Base-by-base conservation (phyloP, 805 yeast genomes). In the Ogataea nitratoaversa region DNA sequence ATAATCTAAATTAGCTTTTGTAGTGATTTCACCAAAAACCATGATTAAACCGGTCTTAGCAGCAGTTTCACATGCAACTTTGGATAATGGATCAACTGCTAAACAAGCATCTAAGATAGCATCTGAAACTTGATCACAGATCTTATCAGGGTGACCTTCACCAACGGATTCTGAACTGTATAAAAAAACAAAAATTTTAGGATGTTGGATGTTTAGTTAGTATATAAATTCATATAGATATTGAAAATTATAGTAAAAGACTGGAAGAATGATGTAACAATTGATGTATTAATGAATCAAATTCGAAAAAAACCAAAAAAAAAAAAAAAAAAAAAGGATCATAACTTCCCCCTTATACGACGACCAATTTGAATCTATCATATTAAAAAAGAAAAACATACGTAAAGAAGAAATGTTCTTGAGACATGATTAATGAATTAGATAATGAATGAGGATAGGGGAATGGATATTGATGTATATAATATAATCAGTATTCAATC, bases 1-100 rank as follows among this genome's bases (percentile, higher is more conserved):
- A 86, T 79, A 93, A 76, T 93, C 99, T 63, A 93, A 75, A 50
- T 72, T 71, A 54, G 99, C 99, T 66, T 80, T 84, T 72, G 99
- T 93, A 74, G 99, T 91, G 70, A 93, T 93, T 73, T 93, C 99
- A 74, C 99, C 99, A 64, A 93, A 93, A 53, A 93, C 97, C 95
- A 93, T 85, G 64, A 93, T 89, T 95, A 93, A 82, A 75, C 99
- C 99, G 53, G 99, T 93, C 77, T 93, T 93, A 60, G 98, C 84
- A 53, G 99, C 98, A 46, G 99, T 87, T 73, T 93, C 99, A 77
- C 99, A 93, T 36, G 96, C 99, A 66, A 93, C 99, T 77, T 93
- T 93, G 56, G 99, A 93, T 59, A 87, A 77, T 48, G 99, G 99
- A 70, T 93, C 99, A 56, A 74, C 95, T 42, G 86, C 80, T 59